phyloP scores from a whole-genome alignment of 108 stramenopile genomes.

The Nitzschia palea region DNA sequence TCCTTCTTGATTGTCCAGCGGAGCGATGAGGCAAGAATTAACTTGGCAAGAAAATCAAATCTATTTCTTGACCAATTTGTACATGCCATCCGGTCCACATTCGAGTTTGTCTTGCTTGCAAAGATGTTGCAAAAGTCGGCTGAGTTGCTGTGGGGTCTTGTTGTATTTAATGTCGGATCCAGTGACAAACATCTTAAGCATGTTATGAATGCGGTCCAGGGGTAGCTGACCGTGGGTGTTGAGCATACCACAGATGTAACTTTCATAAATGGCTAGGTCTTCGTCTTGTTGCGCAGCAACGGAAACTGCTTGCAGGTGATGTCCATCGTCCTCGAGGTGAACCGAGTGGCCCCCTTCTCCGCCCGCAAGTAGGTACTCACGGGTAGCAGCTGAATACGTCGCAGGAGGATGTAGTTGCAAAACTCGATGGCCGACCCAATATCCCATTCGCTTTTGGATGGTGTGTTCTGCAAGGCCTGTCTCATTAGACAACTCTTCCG shows the following conservation, averaged over 20 bases:
- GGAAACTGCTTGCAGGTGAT: constrained; percentile 58
- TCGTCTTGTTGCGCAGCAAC: constrained; percentile 78
- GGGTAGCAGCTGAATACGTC: constrained; percentile 41
- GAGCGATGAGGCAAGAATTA: too few relatives aligned
- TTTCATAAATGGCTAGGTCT: constrained; percentile 78
- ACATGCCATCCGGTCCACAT: constrained; percentile 86
- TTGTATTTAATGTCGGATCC: constrained; percentile 85
- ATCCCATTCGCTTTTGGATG: constrained; percentile 75
- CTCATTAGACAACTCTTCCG: constrained; percentile 67
- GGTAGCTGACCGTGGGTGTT: constrained; percentile 79
- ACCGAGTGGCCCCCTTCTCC: constrained; percentile 23
- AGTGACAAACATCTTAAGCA: constrained; percentile 88
- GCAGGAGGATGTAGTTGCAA: constrained; percentile 38
- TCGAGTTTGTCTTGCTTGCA: constrained; percentile 83
- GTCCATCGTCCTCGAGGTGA: constrained; percentile 50
- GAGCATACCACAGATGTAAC: constrained; percentile 90
- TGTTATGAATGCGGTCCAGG: constrained; percentile 82
- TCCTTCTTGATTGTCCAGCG: too few relatives aligned
- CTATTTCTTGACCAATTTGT: constrained; percentile 73
- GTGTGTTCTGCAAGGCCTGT: constrained; percentile 70
- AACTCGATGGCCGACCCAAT: constrained; percentile 87
- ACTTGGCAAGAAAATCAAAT: too few relatives aligned
- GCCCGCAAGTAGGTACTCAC: constrained; percentile 35
- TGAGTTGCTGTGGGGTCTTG: constrained; percentile 80
- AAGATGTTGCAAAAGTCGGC: constrained; percentile 70